Evolutionary conservation across 371 early-diverging fungal genomes (phyloP), one percentile per base, ranked within the genome.

Genomic region (Mortierella sp.): DNA sequence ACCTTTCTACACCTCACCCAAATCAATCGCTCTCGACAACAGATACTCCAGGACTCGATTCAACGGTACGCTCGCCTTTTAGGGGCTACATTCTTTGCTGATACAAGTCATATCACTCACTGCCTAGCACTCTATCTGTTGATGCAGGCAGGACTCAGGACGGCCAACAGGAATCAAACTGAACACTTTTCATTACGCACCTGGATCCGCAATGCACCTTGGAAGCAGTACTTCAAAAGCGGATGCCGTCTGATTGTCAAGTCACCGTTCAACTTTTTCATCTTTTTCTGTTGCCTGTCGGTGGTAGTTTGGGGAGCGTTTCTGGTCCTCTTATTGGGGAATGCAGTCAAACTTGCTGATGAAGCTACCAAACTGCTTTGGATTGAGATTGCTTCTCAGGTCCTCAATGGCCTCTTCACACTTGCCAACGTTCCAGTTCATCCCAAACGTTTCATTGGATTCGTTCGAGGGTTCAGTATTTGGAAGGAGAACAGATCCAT

Each of bases 281-380:
- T 76, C 31, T 76, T 76, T 47, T 69, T 76, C 46, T 68, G 69
- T 19, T 69, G 70, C 51, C 46, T 76, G 6, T 64, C 64, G 10
- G 76, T 76, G 6, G 76, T 76, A 7, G 65, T 69, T 19, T 76
- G 76, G 76, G 76, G 76, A 0, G 70, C 70, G 12, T 76, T 76
- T 38, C 39, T 76, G 39, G 70, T 76, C 13, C 63, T 76, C 7
- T 48, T 76, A 16, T 27, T 69, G 70, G 62, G 59, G 10, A 65
- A 65, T 18, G 24, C 58, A 46, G 66, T 70, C 56, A 65, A 66
- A 45, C 66, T 76, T 12, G n/a, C 12, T 2, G 65, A 64, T 30
- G 50, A 58, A 28, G 46, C 61, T 6, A 65, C 54, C 3, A 64
- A 74, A 54, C 65, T 69, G 50, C 65, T 74, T 18, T 74, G 76